Percentiles rank a stretch among this genome's conserved stretches.
Conservation (phyloP, 139 green algal genomes). For the Chlamydomonas applanata region DNA sequence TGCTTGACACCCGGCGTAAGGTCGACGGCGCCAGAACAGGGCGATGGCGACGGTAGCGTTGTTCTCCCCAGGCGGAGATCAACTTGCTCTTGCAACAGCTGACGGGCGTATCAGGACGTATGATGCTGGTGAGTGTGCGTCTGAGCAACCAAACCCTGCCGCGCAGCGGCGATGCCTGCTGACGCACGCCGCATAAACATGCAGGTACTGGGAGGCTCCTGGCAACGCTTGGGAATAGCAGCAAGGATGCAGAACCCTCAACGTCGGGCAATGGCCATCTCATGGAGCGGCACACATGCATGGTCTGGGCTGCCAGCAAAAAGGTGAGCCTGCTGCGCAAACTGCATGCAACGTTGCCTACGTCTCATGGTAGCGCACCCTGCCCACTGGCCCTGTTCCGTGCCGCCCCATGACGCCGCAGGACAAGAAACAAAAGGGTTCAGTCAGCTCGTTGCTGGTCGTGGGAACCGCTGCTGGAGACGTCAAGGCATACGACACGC, state of each 20-base stretch:
- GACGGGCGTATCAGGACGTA: slow-evolving; percentile 31
- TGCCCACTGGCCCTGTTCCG: neutral
- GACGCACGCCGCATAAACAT: neutral
- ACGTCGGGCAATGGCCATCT: slow-evolving; percentile 24
- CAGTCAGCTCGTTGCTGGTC: slow-evolving; percentile 23
- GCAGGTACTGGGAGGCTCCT: slow-evolving; percentile 27
- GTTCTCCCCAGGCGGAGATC: slow-evolving; percentile 17
- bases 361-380: neutral
- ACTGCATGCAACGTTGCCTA: neutral
- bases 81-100: slow-evolving; percentile 22
- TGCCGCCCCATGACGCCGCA: neutral
- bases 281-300: slow-evolving; percentile 30
- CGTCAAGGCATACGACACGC: slow-evolving; percentile 54
- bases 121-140: slow-evolving; percentile 24
- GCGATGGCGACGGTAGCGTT: too few relatives aligned
- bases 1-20: too few relatives aligned
- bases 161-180: too few relatives aligned
- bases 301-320: slow-evolving; percentile 26
- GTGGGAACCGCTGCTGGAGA: slow-evolving; percentile 55
- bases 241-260: slow-evolving; percentile 2
- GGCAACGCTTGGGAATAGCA: slow-evolving; percentile 7
- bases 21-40: too few relatives aligned
- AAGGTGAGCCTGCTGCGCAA: too few relatives aligned
- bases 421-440: slow-evolving; percentile 10
- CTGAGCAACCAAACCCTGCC: neutral